Percentiles rank a stretch among this genome's conserved stretches.
These are phyloP conservation scores for Emmonsiellopsis sp. DNA, from an alignment of 2,329 filamentous ascomycete species.

Conservation along the genomic window DNA sequence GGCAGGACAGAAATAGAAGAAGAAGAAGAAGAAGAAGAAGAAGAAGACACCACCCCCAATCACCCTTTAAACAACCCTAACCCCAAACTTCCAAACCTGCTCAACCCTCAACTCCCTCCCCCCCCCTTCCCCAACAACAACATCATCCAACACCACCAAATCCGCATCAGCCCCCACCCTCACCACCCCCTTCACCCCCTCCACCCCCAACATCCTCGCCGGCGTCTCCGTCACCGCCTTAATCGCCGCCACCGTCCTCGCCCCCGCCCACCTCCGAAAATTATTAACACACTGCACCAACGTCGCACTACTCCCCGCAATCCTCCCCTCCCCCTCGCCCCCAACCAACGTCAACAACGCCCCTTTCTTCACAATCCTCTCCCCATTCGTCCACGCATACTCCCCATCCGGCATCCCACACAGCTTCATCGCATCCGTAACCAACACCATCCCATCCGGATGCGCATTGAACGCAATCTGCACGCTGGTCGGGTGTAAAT, in stretches of 20 bases:
- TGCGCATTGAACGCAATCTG: conserved; percentile 85
- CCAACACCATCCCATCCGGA: conserved; percentile 74
- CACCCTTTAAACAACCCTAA: conserved; percentile 32
- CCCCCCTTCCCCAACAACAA: conserved; percentile 16
- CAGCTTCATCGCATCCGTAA: conserved; percentile 87
- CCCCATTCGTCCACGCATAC: conserved; percentile 76
- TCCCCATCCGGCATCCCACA: conserved; percentile 74
- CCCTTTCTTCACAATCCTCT: conserved; percentile 53
- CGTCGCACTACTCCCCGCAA: conserved; percentile 57
- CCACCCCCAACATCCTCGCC: conserved; percentile 29
- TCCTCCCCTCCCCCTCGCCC: conserved; percentile 64
- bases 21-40: no score
- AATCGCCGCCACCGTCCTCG: conserved; percentile 31
- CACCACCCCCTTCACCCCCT: conserved; percentile 31
- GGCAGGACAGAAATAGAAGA: no score
- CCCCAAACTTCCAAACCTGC: conserved; percentile 37
- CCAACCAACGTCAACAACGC: conserved; percentile 59
- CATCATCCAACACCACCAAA: conserved; percentile 31
- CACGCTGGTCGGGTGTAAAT: conserved; percentile 78
- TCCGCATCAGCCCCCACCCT: conserved; percentile 34
- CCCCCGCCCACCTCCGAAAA: conserved; percentile 33
- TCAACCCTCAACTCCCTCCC: conserved; percentile 28
- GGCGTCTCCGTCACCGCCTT: conserved; percentile 32
- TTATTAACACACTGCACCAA: conserved; percentile 38
- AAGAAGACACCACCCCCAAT: neutral